These are phyloP conservation scores for Pilatotrama ljubarskyi DNA, from an alignment of 768 basidiomycete species.

Conservation along the genomic window DNA sequence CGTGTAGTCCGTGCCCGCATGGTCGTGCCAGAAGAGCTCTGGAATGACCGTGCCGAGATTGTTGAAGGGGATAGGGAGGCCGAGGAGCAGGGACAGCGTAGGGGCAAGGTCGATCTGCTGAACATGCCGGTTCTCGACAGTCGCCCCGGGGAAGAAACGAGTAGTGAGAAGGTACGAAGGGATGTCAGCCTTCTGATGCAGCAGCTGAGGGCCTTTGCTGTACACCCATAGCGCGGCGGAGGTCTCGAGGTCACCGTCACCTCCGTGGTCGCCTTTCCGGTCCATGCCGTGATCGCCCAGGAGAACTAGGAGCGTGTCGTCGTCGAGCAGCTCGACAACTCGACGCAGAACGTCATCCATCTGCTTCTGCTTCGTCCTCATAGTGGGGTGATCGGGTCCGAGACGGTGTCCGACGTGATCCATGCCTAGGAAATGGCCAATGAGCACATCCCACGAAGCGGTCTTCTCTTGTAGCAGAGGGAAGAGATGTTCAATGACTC, in stretches of 20 bases:
- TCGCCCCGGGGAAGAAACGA: conserved; percentile 60
- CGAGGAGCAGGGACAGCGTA: conserved; percentile 83
- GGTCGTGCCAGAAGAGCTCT: conserved; percentile 75
- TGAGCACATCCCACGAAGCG: conserved; percentile 77
- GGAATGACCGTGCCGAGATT: conserved; percentile 92
- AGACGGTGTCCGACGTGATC: conserved; percentile 96
- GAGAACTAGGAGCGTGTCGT: conserved; percentile 89
- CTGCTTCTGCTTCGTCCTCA: conserved; percentile 83
- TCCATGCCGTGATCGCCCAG: conserved; percentile 99
- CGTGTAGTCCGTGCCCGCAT: conserved; percentile 41
- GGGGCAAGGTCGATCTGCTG: conserved; percentile 96
- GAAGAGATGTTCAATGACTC: conserved; percentile 82
- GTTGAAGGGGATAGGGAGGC: conserved; percentile 93
- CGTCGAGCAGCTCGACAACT: conserved; percentile 73
- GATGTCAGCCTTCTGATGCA: conserved; percentile 34
- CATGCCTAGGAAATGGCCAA: conserved; percentile 94
- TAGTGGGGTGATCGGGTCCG: conserved; percentile 83
- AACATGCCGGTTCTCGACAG: conserved; percentile 57
- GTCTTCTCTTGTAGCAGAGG: conserved; percentile 60
- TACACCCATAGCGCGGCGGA: conserved; percentile 91
- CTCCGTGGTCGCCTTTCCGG: conserved; percentile 90
- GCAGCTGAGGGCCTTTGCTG: conserved; percentile 66
- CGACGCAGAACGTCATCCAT: conserved; percentile 79
- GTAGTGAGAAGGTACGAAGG: conserved; percentile 55
- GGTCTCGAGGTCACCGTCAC: conserved; percentile 84